A percentile compares a stretch with the other conserved stretches of the same genome.
Conservation (phyloP, 1,139 yeast species). For the Taiozyma sp. region DNA sequence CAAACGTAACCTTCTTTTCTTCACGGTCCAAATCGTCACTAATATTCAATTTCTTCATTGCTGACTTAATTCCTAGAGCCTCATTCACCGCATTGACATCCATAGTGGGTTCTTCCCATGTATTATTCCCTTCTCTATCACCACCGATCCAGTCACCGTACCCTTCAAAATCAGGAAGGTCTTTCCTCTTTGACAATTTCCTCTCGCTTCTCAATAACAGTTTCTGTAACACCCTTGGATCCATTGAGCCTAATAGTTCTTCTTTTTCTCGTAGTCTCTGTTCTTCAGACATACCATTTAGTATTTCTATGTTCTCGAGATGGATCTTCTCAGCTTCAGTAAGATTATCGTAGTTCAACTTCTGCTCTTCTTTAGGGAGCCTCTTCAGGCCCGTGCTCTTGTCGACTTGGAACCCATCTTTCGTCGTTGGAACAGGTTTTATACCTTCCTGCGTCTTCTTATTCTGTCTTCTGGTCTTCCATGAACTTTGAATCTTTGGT, state of each 20-base stretch:
- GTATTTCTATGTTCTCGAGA: constrained; percentile 61
- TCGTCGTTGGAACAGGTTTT: constrained; percentile 2
- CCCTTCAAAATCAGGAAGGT: constrained; percentile 56
- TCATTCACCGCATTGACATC: constrained; percentile 28
- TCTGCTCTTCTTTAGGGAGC: constrained; percentile 16
- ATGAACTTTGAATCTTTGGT: constrained; percentile 20
- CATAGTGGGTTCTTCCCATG: constrained; percentile 25
- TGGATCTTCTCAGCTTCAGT: constrained; percentile 73
- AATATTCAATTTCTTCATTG: constrained; percentile 1
- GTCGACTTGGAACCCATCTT: constrained; percentile 16
- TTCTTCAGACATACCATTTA: constrained; percentile 59
- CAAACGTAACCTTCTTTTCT: constrained; percentile 14
- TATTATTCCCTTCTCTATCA: constrained; percentile 32
- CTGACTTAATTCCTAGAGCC: constrained; percentile 28
- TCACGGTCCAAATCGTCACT: constrained; percentile 3
- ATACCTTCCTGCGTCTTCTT: constrained; percentile 24
- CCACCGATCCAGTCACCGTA: constrained; percentile 77
- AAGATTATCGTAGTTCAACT: constrained; percentile 22
- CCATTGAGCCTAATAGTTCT: constrained; percentile 61
- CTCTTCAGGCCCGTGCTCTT: constrained; percentile 18
- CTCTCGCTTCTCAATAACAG: constrained; percentile 40
- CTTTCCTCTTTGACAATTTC: constrained; percentile 31
- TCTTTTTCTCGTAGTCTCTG: constrained; percentile 63
- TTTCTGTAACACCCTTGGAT: constrained; percentile 63
- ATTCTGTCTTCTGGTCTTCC: constrained; percentile 33